Evolutionary conservation across 306 rosid species (phyloP).

Genomic region (Inga oerstediana): DNA sequence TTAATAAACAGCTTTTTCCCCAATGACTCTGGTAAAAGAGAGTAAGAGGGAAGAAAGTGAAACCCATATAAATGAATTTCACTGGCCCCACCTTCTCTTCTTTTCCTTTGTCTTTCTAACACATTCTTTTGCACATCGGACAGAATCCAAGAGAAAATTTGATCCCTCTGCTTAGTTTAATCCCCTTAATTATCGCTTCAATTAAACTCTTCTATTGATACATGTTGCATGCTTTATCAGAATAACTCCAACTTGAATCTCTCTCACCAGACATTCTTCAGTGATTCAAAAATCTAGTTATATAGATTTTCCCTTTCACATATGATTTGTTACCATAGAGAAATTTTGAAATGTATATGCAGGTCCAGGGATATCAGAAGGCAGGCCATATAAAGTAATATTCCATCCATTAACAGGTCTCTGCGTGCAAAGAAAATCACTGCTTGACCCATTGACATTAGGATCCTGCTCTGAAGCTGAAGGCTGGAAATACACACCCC

Average conservation of each 20-base stretch:
- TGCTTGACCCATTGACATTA: conserved; percentile 43
- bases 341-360: conserved; percentile 21
- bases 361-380: conserved; percentile 59
- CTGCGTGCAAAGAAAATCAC: conserved; percentile 51
- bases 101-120: background rate
- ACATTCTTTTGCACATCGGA: background rate
- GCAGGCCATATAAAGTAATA: conserved; percentile 45
- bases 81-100: background rate
- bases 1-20: background rate
- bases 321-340: background rate
- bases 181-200: background rate
- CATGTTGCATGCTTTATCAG: background rate
- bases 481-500: conserved; percentile 56
- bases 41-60: background rate
- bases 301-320: background rate
- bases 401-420: conserved; percentile 74
- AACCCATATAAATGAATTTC: background rate
- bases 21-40: background rate
- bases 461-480: conserved; percentile 70
- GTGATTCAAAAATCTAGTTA: background rate
- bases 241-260: background rate
- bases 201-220: background rate
- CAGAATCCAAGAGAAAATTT: background rate
- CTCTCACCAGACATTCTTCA: background rate
- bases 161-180: background rate